Conservation (phyloP, 495 filamentous ascomycete genomes). For the Neurospora cerealis region DNA sequence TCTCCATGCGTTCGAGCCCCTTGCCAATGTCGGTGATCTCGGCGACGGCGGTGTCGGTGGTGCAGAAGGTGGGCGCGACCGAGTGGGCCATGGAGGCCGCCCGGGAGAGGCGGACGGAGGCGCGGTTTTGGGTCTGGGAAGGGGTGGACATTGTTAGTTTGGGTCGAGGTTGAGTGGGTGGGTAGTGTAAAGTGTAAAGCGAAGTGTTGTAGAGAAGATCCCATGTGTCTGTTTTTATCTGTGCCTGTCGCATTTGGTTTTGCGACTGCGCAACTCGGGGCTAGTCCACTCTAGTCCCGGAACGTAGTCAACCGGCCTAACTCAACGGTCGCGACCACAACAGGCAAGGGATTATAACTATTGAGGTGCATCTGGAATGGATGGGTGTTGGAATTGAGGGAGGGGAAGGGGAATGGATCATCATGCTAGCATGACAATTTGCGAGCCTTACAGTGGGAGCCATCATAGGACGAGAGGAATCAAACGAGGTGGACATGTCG, state of each 20-base stretch:
- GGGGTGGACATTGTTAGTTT: conserved; percentile 1
- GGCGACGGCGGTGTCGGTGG: conserved; percentile 49
- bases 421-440: not conserved
- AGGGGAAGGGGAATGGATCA: conserved; percentile 3
- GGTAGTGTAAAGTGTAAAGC: not conserved
- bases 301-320: not conserved
- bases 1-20: conserved; percentile 81
- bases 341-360: not conserved
- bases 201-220: conserved; percentile 1
- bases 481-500: conserved; percentile 57
- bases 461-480: conserved; percentile 71
- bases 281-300: not conserved
- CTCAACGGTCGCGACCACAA: not conserved
- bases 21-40: conserved; percentile 77
- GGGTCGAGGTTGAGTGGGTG: not conserved
- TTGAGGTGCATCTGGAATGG: not conserved
- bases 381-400: not conserved
- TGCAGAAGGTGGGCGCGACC: conserved; percentile 51
- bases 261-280: not conserved
- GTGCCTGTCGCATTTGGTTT: not conserved
- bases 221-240: not conserved
- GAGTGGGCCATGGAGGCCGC: conserved; percentile 71
- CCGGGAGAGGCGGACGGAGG: conserved; percentile 62
- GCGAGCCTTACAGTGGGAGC: conserved; percentile 52
- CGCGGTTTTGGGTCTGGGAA: conserved; percentile 38